Conservation (phyloP, 176 grass and related monocot species). For the Elaeis guineensis region DNA sequence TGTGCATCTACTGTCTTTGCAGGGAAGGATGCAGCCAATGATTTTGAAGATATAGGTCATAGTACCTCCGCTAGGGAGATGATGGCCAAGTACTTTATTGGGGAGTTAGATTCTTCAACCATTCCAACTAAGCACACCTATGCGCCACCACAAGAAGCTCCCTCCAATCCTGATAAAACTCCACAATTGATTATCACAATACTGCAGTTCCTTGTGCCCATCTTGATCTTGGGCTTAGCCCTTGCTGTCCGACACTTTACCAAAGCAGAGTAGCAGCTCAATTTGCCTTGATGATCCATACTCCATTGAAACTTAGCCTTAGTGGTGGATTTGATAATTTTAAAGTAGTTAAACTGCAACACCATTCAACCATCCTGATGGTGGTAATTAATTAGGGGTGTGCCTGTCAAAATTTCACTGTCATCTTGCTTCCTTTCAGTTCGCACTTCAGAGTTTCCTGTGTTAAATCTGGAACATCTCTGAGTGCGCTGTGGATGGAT, state of each 20-base stretch:
- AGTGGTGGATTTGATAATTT: no score
- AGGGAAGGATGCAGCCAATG: conserved; percentile 80
- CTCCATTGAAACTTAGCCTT: no score
- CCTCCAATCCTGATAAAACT: not conserved
- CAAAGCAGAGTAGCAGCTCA: conserved; percentile 26
- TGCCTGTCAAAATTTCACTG: no score
- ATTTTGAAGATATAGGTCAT: conserved; percentile 80
- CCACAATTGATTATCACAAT: conserved; percentile 22
- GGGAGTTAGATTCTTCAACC: conserved; percentile 46
- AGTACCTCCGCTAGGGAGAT: conserved; percentile 35
- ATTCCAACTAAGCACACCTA: conserved; percentile 18
- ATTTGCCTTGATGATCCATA: no score
- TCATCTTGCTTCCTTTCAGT: no score
- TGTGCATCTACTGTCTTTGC: not conserved
- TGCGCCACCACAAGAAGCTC: not conserved
- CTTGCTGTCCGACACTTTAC: conserved; percentile 50
- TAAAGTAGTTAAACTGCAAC: no score
- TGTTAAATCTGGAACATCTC: no score
- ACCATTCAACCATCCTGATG: no score
- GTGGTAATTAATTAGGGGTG: no score
- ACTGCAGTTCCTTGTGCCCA: conserved; percentile 52
- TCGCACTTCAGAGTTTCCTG: no score
- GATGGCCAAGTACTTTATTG: conserved; percentile 65
- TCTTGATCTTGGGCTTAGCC: conserved; percentile 53
- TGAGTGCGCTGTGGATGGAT: no score